phyloP scores from a whole-genome alignment of 805 yeast genomes.

The Lachancea dasiensis region DNA sequence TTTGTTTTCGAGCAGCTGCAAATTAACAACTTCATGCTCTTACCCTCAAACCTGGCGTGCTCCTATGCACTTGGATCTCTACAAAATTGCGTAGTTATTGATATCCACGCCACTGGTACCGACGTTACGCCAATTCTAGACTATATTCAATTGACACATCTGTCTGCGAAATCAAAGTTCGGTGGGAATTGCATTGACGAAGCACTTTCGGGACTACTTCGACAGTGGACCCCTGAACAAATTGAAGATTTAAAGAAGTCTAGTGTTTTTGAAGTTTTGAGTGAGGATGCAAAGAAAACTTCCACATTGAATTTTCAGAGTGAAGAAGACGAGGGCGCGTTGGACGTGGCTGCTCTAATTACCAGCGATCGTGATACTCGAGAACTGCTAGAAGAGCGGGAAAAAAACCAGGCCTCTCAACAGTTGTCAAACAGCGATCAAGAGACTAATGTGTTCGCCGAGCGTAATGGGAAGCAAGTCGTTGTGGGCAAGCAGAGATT shows the following conservation, averaged over 20 bases:
- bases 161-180: conserved; percentile 39
- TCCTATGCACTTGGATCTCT: conserved; percentile 67
- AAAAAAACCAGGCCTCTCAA: conserved; percentile 38
- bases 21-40: conserved; percentile 62
- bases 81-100: conserved; percentile 67
- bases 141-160: conserved; percentile 54
- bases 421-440: conserved; percentile 54
- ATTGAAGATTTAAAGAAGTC: conserved; percentile 72
- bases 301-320: conserved; percentile 50
- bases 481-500: conserved; percentile 86
- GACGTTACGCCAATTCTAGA: conserved; percentile 80
- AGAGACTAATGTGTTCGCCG: conserved; percentile 67
- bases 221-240: conserved; percentile 50
- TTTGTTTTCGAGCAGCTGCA: conserved; percentile 70
- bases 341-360: conserved; percentile 87
- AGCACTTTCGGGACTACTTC: conserved; percentile 46
- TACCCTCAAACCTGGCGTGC: conserved; percentile 63
- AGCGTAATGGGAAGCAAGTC: conserved; percentile 48
- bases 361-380: conserved; percentile 64
- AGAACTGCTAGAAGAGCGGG: conserved; percentile 62
- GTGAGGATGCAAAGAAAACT: conserved; percentile 55
- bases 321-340: conserved; percentile 59
- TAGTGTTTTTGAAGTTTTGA: conserved; percentile 70
- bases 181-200: conserved; percentile 69
- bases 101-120: conserved; percentile 69